These are phyloP conservation scores for Volvariella volvacea DNA, from an alignment of 1,284 basidiomycete genomes.

Conservation along the genomic window DNA sequence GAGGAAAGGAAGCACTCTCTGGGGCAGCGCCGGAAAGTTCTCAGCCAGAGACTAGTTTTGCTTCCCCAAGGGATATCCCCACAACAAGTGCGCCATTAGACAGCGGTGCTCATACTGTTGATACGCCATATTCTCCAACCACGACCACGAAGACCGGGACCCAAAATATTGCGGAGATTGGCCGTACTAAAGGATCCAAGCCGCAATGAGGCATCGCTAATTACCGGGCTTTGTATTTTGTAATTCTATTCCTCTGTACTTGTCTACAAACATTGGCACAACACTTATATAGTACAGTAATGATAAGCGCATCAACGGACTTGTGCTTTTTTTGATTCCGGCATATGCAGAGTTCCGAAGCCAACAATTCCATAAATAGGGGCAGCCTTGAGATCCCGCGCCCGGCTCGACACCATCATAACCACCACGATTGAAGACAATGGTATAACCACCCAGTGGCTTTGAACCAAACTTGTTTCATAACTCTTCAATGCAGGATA, in stretches of 20 bases:
- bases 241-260: slow-evolving; percentile 5
- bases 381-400: no score
- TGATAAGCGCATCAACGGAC: no score
- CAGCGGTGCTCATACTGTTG: slow-evolving; percentile 30
- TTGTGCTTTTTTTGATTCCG: no score
- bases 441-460: no score
- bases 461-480: no score
- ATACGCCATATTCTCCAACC: slow-evolving; percentile 27
- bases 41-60: slow-evolving; percentile 11
- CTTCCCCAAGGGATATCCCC: slow-evolving; percentile 24
- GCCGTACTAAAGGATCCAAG: slow-evolving; percentile 3
- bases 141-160: slow-evolving; percentile 13
- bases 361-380: no score
- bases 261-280: no score
- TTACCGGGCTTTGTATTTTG: slow-evolving; percentile 2
- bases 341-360: no score
- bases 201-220: slow-evolving; percentile 5
- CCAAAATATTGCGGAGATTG: slow-evolving; percentile 14
- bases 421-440: no score
- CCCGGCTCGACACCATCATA: no score
- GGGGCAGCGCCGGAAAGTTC: slow-evolving; percentile 17
- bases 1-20: slow-evolving; percentile 32
- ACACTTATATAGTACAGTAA: no score
- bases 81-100: slow-evolving; percentile 35
- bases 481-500: slow-evolving; percentile 39